These are phyloP conservation scores for Litsea cubeba DNA, from an alignment of 164 flowering plant species.

Conservation along the genomic window DNA sequence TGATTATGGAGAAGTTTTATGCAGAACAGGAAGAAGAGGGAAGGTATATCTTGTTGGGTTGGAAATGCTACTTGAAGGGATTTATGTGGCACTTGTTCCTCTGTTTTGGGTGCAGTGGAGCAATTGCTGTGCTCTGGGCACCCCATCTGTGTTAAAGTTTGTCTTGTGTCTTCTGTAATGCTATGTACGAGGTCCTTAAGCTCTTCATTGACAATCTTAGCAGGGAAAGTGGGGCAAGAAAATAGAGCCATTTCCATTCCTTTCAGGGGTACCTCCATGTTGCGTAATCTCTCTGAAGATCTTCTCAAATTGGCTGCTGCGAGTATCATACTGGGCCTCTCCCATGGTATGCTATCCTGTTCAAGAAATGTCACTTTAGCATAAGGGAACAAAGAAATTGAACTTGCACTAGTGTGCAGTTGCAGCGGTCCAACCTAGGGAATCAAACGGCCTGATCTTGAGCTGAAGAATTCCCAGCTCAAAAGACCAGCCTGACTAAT, in stretches of 20 bases:
- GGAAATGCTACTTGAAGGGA: constrained; percentile 31
- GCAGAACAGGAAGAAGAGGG: constrained; percentile 78
- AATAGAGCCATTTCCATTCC: constrained; percentile 73
- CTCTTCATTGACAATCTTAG: constrained; percentile 20
- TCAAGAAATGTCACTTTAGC: neutral
- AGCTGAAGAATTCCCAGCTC: no score
- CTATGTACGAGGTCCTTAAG: constrained; percentile 25
- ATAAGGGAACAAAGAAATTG: neutral
- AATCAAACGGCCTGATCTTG: no score
- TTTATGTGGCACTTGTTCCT: constrained; percentile 12
- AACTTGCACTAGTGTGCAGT: neutral
- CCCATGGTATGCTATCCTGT: constrained; percentile 83
- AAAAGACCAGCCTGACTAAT: no score
- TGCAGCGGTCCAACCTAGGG: no score
- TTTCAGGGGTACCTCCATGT: constrained; percentile 41
- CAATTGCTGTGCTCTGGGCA: constrained; percentile 21
- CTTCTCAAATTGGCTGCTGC: constrained; percentile 16
- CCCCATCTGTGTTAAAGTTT: constrained; percentile 27
- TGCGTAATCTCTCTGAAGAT: constrained; percentile 39
- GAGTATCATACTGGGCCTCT: constrained; percentile 37
- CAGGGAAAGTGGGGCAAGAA: constrained; percentile 30
- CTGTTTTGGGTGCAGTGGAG: constrained; percentile 39
- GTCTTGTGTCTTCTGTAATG: constrained; percentile 28
- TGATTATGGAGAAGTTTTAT: constrained; percentile 42
- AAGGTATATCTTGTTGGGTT: constrained; percentile 39